phyloP scores from a whole-genome alignment of 2,329 filamentous ascomycete genomes.

The Xenoacremonium recifei region DNA sequence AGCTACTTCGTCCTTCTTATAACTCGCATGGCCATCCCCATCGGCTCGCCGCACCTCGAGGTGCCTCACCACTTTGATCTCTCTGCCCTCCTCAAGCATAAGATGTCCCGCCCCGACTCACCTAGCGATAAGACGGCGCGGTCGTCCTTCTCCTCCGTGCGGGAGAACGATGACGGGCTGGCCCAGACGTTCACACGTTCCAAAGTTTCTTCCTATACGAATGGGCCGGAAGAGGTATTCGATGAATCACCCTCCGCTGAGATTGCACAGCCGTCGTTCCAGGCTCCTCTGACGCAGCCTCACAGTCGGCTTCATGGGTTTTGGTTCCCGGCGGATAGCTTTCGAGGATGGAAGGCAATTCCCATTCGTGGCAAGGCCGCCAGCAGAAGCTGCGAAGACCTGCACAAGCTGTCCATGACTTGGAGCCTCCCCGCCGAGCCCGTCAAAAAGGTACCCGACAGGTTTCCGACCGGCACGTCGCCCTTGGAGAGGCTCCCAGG shows the following conservation, averaged over 20 bases:
- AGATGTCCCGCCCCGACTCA: slow-evolving; percentile 37
- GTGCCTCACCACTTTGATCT: slow-evolving; percentile 34
- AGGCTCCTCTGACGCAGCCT: slow-evolving; percentile 53
- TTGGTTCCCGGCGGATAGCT: slow-evolving; percentile 57
- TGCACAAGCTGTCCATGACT: slow-evolving; percentile 53
- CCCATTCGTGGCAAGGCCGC: slow-evolving; percentile 56
- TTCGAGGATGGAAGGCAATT: slow-evolving; percentile 63
- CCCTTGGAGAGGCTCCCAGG: slow-evolving; percentile 66
- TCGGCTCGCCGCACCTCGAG: slow-evolving; percentile 30
- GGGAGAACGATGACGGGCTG: slow-evolving; percentile 57
- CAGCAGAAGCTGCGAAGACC: slow-evolving; percentile 61
- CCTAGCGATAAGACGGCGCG: slow-evolving; percentile 40
- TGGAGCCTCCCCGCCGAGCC: slow-evolving; percentile 46
- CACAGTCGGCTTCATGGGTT: slow-evolving; percentile 56
- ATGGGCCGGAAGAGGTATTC: slow-evolving; percentile 50
- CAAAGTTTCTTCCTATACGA: slow-evolving; percentile 59
- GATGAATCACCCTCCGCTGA: slow-evolving; percentile 44
- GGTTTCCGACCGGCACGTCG: slow-evolving; percentile 46
- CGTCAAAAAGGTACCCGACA: slow-evolving; percentile 28
- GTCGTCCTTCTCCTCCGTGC: slow-evolving; percentile 61
- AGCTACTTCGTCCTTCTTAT: slow-evolving; percentile 10
- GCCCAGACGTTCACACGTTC: slow-evolving; percentile 63
- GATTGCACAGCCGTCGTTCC: slow-evolving; percentile 45
- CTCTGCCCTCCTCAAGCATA: slow-evolving; percentile 33
- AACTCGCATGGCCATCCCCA: slow-evolving; percentile 31